phyloP scores from a whole-genome alignment of 192 early-diverging fungal species.

The Dissophora globulifera region DNA sequence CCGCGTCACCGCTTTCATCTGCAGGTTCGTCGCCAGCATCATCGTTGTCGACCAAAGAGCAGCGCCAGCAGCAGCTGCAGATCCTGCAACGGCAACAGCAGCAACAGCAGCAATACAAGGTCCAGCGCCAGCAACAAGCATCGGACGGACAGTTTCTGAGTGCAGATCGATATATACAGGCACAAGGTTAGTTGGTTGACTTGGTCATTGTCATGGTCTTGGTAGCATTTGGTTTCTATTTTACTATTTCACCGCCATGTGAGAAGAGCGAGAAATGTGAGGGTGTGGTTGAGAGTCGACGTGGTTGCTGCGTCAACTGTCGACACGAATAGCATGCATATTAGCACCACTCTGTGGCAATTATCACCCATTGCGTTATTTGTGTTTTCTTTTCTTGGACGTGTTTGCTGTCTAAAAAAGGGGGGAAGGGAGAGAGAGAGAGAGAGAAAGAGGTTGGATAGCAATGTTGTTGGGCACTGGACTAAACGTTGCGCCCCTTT shows the following conservation, averaged over 20 bases:
- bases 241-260: too few relatives aligned
- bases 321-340: too few relatives aligned
- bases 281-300: too few relatives aligned
- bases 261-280: background rate
- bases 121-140: conserved; percentile 14
- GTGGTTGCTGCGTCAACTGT: too few relatives aligned
- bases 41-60: conserved; percentile 25
- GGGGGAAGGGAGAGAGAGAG: background rate
- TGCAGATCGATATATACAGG: conserved; percentile 10
- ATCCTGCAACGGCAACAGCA: conserved; percentile 34
- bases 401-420: background rate
- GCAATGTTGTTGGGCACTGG: background rate
- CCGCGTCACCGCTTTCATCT: conserved; percentile 9
- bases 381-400: background rate
- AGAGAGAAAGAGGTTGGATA: background rate
- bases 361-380: background rate
- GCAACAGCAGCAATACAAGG: conserved; percentile 1
- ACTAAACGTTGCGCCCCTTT: too few relatives aligned
- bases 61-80: conserved; percentile 29
- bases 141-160: conserved; percentile 1
- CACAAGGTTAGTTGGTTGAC: conserved; percentile 16
- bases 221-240: too few relatives aligned
- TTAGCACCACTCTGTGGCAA: background rate
- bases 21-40: conserved; percentile 16
- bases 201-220: too few relatives aligned